Percentiles rank a stretch among this genome's conserved stretches.
These are phyloP conservation scores for Fraxinus baroniana DNA, from an alignment of 305 asterid genomes.

Conservation along the genomic window DNA sequence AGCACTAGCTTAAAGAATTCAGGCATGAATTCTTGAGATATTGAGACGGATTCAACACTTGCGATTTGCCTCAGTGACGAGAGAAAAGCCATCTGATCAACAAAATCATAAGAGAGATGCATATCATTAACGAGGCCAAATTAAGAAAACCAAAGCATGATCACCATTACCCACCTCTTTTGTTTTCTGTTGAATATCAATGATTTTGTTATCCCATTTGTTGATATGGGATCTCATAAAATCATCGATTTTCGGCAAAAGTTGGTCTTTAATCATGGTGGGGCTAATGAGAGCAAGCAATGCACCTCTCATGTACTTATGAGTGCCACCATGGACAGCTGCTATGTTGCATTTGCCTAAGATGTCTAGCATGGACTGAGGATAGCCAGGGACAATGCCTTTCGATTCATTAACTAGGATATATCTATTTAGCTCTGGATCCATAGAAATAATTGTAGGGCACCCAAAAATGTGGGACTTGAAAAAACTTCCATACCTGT, in stretches of 20 bases:
- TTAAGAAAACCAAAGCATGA: background rate
- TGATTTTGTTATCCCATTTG: constrained; percentile 59
- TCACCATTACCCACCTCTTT: constrained; percentile 60
- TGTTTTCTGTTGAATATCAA: constrained; percentile 91
- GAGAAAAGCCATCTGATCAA: constrained; percentile 80
- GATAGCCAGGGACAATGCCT: constrained; percentile 95
- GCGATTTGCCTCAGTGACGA: constrained; percentile 87
- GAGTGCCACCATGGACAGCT: constrained; percentile 90
- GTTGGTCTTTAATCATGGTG: constrained; percentile 70
- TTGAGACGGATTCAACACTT: constrained; percentile 60
- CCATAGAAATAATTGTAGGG: constrained; percentile 92
- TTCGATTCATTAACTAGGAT: constrained; percentile 78
- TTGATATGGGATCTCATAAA: constrained; percentile 87
- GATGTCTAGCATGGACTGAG: constrained; percentile 91
- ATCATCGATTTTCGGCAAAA: constrained; percentile 76
- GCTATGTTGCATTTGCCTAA: constrained; percentile 91
- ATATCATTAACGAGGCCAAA: constrained; percentile 33
- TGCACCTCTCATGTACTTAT: constrained; percentile 94
- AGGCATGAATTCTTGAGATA: constrained; percentile 73
- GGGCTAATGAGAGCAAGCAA: constrained; percentile 81
- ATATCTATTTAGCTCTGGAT: constrained; percentile 76
- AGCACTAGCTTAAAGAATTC: constrained; percentile 87
- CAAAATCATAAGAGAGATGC: background rate
- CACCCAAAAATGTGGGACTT: constrained; percentile 89
- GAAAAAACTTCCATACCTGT: constrained; percentile 82